These are phyloP conservation scores for Tanacetum coccineum DNA, from an alignment of 129 eudicot species.

Conservation along the genomic window DNA sequence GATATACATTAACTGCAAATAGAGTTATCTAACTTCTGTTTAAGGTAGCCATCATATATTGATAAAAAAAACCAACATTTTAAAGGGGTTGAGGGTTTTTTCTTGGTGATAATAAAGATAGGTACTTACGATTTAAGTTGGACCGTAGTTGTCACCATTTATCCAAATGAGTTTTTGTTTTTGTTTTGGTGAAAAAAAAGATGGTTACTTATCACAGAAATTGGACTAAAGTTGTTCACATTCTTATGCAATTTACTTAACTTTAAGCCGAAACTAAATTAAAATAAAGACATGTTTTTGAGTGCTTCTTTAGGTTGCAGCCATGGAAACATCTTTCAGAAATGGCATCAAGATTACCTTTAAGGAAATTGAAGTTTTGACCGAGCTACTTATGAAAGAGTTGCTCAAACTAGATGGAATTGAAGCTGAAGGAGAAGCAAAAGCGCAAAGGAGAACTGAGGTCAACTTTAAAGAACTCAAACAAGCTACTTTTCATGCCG, in stretches of 20 bases:
- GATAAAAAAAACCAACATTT: background rate
- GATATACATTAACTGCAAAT: background rate
- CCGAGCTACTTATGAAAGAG: constrained; percentile 62
- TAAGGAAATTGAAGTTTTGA: constrained; percentile 41
- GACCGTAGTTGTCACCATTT: too few species aligned
- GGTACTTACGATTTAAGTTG: too few species aligned
- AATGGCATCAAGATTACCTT: constrained; percentile 37
- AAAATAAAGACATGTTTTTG: background rate
- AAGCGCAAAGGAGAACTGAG: constrained; percentile 47
- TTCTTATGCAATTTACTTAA: background rate
- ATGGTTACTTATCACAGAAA: background rate
- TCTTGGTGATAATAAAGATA: background rate
- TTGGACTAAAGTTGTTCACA: background rate
- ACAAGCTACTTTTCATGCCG: constrained; percentile 5
- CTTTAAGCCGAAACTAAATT: background rate
- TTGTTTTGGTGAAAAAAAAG: background rate
- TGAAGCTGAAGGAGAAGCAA: constrained; percentile 63
- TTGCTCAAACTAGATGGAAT: constrained; percentile 53
- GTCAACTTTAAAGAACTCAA: constrained; percentile 30
- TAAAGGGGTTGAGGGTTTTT: background rate
- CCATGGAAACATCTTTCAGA: constrained; percentile 32
- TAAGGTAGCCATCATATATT: background rate
- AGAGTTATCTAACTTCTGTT: background rate
- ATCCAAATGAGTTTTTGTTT: too few species aligned
- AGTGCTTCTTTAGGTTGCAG: constrained; percentile 38